Conservation (phyloP, 2,329 filamentous ascomycete genomes). For the Myrmaecium sp. region DNA sequence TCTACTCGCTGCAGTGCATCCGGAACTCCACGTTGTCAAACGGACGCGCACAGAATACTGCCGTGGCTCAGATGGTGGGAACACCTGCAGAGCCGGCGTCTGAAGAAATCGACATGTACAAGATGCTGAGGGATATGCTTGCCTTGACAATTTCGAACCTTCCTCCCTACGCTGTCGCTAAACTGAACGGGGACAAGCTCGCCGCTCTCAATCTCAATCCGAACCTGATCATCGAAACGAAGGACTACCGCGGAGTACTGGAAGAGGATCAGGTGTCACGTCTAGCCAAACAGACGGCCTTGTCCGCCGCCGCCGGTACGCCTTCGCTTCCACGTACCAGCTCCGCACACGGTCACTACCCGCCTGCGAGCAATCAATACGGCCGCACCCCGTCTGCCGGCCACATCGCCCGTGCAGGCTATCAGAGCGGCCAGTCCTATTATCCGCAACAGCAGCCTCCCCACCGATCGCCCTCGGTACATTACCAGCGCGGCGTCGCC, state of each 20-base stretch:
- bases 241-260: constrained; percentile 62
- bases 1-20: constrained; percentile 64
- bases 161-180: constrained; percentile 72
- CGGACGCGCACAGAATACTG: constrained; percentile 52
- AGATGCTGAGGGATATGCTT: constrained; percentile 59
- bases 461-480: constrained; percentile 19
- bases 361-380: constrained; percentile 14
- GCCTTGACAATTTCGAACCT: constrained; percentile 55
- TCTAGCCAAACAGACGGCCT: constrained; percentile 22
- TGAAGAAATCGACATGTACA: constrained; percentile 44
- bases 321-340: constrained; percentile 12
- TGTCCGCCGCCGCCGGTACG: constrained; percentile 11
- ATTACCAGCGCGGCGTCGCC: no score
- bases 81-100: constrained; percentile 48
- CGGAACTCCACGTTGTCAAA: constrained; percentile 52
- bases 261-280: constrained; percentile 55
- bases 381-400: constrained; percentile 12
- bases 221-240: constrained; percentile 54
- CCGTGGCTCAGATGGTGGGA: constrained; percentile 35
- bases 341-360: constrained; percentile 14
- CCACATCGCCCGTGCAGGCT: constrained; percentile 8
- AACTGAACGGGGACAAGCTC: constrained; percentile 73
- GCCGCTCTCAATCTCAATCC: constrained; percentile 68
- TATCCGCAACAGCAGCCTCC: constrained; percentile 19
- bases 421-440: constrained; percentile 9